Percentiles rank a stretch among this genome's conserved stretches.
Evolutionary conservation across 2,329 filamentous ascomycete genomes (phyloP).

Genomic region (Paecilomyces formosus): DNA sequence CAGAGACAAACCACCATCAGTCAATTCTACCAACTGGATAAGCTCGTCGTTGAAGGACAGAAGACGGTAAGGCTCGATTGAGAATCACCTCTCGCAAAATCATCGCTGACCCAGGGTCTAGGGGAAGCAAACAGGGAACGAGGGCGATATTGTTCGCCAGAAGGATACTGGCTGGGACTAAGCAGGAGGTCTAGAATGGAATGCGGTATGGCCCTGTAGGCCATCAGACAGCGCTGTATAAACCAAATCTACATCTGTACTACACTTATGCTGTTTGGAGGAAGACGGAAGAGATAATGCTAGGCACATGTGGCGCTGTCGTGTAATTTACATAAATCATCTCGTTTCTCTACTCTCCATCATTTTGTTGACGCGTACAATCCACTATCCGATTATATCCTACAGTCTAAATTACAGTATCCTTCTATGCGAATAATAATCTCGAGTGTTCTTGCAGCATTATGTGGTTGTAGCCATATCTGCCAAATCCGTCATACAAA

Average conservation of each 20-base stretch:
- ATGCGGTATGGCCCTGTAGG: not conserved
- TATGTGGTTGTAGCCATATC: not conserved
- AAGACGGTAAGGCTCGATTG: constrained; percentile 55
- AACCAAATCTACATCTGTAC: not conserved
- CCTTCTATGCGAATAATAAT: too few relatives aligned
- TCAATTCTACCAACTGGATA: constrained; percentile 88
- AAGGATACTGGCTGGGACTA: constrained; percentile 56
- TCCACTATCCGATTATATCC: not conserved
- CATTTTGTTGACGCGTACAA: not conserved
- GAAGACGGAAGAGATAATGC: not conserved
- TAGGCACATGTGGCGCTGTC: not conserved
- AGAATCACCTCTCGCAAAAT: not conserved
- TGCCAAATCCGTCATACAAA: not conserved
- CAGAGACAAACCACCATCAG: constrained; percentile 93
- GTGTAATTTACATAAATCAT: not conserved
- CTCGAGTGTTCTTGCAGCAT: too few relatives aligned
- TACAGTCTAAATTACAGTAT: not conserved
- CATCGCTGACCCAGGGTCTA: constrained; percentile 18
- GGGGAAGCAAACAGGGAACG: constrained; percentile 62
- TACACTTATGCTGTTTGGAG: not conserved
- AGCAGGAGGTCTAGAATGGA: not conserved
- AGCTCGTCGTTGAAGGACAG: constrained; percentile 84
- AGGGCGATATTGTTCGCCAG: constrained; percentile 60
- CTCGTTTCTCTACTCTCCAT: not conserved
- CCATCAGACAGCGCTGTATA: not conserved